A percentile compares a stretch with the other conserved stretches of the same genome.
phyloP scores from a whole-genome alignment of 768 basidiomycete genomes.

The Pleurotus djamor region DNA sequence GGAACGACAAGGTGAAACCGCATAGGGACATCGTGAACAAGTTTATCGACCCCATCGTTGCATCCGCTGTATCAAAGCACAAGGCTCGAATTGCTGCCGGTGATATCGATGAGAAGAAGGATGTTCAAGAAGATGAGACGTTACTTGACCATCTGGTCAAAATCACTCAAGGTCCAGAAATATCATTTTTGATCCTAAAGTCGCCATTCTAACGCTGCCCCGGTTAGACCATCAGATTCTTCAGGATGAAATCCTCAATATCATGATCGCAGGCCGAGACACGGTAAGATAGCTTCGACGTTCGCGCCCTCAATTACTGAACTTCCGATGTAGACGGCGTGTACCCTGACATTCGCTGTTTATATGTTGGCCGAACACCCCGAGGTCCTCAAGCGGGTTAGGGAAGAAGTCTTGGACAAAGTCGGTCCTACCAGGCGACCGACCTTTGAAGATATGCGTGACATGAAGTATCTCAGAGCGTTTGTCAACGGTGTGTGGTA shows the following conservation, averaged over 20 bases:
- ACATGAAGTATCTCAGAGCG: constrained; percentile 58
- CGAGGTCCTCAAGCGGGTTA: constrained; percentile 38
- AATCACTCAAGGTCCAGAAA: constrained; percentile 43
- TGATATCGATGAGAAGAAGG: constrained; percentile 14
- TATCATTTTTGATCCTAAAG: neutral
- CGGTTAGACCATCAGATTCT: constrained; percentile 32
- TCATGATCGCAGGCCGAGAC: constrained; percentile 56
- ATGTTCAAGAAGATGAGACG: constrained; percentile 35
- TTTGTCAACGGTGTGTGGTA: constrained; percentile 47
- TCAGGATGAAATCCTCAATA: constrained; percentile 52
- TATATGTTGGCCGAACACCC: constrained; percentile 58
- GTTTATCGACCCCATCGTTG: constrained; percentile 51
- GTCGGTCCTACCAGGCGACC: constrained; percentile 44
- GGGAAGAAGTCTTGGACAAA: constrained; percentile 44
- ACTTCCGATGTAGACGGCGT: constrained; percentile 34
- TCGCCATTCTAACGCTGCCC: too few species aligned
- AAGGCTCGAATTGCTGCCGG: constrained; percentile 9
- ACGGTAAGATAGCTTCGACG: constrained; percentile 30
- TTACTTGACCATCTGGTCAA: constrained; percentile 49
- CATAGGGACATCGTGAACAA: constrained; percentile 41
- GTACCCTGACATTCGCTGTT: constrained; percentile 47
- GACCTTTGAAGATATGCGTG: constrained; percentile 52
- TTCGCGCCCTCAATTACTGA: neutral
- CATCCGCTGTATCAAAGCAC: constrained; percentile 39
- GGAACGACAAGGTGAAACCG: constrained; percentile 38